Evolutionary conservation across 257 asterid species (phyloP).

Genomic region (Dorcoceras hygrometricum): DNA sequence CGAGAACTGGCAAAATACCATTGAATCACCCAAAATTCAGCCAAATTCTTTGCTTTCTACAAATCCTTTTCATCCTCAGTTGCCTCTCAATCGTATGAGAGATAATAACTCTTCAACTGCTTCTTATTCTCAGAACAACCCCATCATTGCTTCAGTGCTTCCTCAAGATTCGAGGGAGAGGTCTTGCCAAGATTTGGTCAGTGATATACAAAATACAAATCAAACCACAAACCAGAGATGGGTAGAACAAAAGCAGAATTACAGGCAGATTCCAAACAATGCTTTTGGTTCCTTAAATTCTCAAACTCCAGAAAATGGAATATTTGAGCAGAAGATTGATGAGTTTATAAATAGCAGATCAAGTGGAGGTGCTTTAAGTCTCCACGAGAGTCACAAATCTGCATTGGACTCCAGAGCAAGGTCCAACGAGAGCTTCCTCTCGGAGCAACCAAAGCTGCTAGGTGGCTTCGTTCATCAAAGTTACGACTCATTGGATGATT

Average conservation of each 20-base stretch:
- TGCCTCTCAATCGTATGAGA: conserved; percentile 37
- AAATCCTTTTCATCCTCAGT: conserved; percentile 45
- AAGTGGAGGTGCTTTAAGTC: conserved; percentile 38
- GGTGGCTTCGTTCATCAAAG: conserved; percentile 44
- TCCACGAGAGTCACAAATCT: conserved; percentile 33
- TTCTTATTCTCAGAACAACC: conserved; percentile 37
- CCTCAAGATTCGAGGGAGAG: conserved; percentile 49
- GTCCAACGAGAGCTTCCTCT: conserved; percentile 43
- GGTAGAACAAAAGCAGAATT: conserved; percentile 39
- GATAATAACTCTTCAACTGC: conserved; percentile 37
- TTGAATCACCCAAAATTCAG: conserved; percentile 44
- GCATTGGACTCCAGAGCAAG: conserved; percentile 34
- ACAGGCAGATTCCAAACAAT: conserved; percentile 34
- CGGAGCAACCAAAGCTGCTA: conserved; percentile 53
- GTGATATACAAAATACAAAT: conserved; percentile 35
- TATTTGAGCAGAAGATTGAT: conserved; percentile 41
- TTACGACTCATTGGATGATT: conserved; percentile 68
- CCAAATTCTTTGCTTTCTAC: conserved; percentile 39
- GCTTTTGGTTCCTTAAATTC: conserved; percentile 36
- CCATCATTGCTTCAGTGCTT: conserved; percentile 41
- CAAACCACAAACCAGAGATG: conserved; percentile 44
- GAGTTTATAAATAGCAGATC: conserved; percentile 42
- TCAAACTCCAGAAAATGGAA: conserved; percentile 39
- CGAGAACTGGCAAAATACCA: conserved; percentile 42
- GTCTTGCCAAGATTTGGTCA: conserved; percentile 41